Base-by-base conservation (phyloP, 31 red algal species). In the Endocladia muricata region DNA sequence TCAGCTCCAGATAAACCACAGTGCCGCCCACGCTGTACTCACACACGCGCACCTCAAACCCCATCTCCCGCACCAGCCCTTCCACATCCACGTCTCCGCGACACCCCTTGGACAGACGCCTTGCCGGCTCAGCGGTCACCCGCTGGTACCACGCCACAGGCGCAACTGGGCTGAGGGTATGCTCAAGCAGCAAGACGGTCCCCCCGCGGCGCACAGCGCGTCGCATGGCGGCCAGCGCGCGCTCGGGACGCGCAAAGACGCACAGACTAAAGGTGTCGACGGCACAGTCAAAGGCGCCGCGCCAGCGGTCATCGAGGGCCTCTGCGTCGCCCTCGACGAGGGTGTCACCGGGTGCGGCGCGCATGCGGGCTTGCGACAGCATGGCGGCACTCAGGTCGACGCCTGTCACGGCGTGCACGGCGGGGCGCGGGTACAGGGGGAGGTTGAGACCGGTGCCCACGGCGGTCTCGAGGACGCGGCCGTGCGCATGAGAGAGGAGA, bases 211-310 rank as follows among this genome's bases (percentile, higher is more conserved):
- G 69, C 43, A 86, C 35, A 4, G 91, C 31, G 21, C 93, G 57
- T n/a, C 64, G 41, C 81, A 89, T 85, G 61, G 91, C 93, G 2
- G 47, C n/a, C 29, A 90, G 48, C 4, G 76, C 93, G n/a, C 43
- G 37, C 2, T 13, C 15, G 0, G 93, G 82, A 39, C 79, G 47
- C 42, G 64, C 48, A 44, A 88, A 76, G 30, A 86, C 84, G 55
- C 93, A 96, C 8, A 96, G 68, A 64, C 81, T 78, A 55, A 85
- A 96, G 0, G 93, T 96, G 58, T 90, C 87, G 11, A 96, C 77
- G 37, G 91, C 39, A 28, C 77, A 78, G 41, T 96, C 93, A 44
- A 91, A 96, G 52, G 63, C 41, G 6, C 37, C 47, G n/a, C n/a
- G n/a, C n/a, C n/a, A n/a, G 3, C 41, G 23, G 0, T 64, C 57